These are phyloP conservation scores for Alternaria ethzedia DNA, from an alignment of 2,329 filamentous ascomycete species.

Conservation along the genomic window DNA sequence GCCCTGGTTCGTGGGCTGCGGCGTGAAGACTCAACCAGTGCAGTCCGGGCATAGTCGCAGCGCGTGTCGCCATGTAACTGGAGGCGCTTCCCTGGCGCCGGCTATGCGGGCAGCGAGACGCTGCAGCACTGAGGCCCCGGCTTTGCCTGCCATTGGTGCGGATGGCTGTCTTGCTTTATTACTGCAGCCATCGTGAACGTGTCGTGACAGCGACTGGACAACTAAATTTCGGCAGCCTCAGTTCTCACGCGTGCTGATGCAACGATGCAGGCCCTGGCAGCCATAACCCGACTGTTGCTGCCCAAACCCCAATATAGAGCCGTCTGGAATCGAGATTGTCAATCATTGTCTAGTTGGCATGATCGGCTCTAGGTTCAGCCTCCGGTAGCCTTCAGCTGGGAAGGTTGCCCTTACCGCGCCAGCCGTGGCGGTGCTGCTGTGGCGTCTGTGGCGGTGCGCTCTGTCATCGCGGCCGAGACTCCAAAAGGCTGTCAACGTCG, in stretches of 20 bases:
- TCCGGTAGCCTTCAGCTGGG: constrained; percentile 2
- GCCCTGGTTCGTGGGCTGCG: constrained; percentile 37
- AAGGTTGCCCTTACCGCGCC: constrained; percentile 3
- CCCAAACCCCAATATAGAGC: constrained; percentile 21
- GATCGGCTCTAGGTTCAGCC: constrained; percentile 1
- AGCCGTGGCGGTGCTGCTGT: constrained; percentile 4
- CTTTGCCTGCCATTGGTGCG: constrained; percentile 9
- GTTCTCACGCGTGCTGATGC: constrained; percentile 35
- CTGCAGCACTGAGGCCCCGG: constrained; percentile 14
- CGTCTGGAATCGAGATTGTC: background rate
- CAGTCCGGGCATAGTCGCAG: constrained; percentile 26
- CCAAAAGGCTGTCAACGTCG: background rate
- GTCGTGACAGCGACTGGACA: constrained; percentile 38
- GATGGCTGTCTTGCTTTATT: constrained; percentile 3
- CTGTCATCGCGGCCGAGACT: background rate
- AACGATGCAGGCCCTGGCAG: constrained; percentile 24
- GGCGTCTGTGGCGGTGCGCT: constrained; percentile 11
- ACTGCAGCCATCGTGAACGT: constrained; percentile 39
- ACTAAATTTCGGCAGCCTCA: constrained; percentile 20
- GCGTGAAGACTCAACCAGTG: constrained; percentile 22
- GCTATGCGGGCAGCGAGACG: constrained; percentile 46
- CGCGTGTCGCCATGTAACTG: constrained; percentile 44
- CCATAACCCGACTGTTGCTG: constrained; percentile 25
- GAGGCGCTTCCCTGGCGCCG: constrained; percentile 28
- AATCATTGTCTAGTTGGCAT: constrained; percentile 11